Percentiles rank a stretch among this genome's conserved stretches.
These are phyloP conservation scores for Aspergillaceae sp. DNA, from an alignment of 2,329 filamentous ascomycete species.

Conservation along the genomic window DNA sequence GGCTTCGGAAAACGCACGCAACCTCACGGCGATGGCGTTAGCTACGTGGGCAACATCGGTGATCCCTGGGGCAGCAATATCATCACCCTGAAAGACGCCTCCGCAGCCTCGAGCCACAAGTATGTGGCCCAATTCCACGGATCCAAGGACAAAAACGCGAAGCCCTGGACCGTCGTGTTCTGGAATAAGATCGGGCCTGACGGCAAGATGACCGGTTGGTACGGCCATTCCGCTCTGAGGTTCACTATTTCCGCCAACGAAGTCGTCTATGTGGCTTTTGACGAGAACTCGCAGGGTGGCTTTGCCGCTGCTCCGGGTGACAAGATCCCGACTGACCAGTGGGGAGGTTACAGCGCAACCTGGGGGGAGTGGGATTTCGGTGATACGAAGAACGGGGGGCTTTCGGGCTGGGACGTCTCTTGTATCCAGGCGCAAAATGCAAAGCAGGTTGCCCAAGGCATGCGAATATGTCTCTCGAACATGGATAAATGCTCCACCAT, in stretches of 20 bases:
- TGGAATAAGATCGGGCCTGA: slow-evolving; percentile 35
- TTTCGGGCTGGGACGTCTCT: slow-evolving; percentile 36
- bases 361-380: slow-evolving; percentile 35
- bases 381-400: slow-evolving; percentile 22
- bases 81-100: slow-evolving; percentile 22
- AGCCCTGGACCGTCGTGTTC: slow-evolving; percentile 27
- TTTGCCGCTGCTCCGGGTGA: slow-evolving; percentile 26
- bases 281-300: slow-evolving; percentile 30
- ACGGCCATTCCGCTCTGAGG: slow-evolving; percentile 23
- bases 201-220: slow-evolving; percentile 29
- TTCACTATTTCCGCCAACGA: slow-evolving; percentile 25
- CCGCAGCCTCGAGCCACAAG: slow-evolving; percentile 24
- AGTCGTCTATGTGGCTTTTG: slow-evolving; percentile 29
- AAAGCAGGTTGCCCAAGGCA: slow-evolving; percentile 18
- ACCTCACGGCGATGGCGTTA: slow-evolving; percentile 12
- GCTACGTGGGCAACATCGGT: slow-evolving; percentile 30
- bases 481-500: slow-evolving; percentile 22
- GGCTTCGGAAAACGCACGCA: slow-evolving; percentile 26
- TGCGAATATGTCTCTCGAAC: slow-evolving; percentile 20
- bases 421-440: slow-evolving; percentile 25
- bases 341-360: slow-evolving; percentile 28
- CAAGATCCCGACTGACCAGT: slow-evolving; percentile 18
- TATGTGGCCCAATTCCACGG: slow-evolving; percentile 29
- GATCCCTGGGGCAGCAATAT: slow-evolving; percentile 35
- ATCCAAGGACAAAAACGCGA: slow-evolving; percentile 10